Evolutionary conservation across 345 rosid species (phyloP), one percentile per base, ranked within the genome.

Genomic region (Combretum micranthum): DNA sequence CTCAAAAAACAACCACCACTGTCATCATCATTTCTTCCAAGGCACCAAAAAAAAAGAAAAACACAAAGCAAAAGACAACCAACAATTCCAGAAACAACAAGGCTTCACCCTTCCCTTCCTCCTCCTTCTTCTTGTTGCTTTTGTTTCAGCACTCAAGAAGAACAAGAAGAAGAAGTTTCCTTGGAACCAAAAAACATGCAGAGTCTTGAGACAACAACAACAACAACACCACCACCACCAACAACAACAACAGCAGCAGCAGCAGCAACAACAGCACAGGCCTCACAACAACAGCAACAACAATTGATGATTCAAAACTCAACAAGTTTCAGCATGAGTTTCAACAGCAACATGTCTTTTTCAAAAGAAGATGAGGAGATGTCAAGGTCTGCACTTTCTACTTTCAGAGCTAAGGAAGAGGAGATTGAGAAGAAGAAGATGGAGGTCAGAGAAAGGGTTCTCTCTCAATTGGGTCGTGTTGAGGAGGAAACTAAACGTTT

Each of bases 381-480:
- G 86, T 74, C 96, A 1, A 86, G 75, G 61, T 85, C 99, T 37
- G 96, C 96, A 9, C 94, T 93, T 17, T 83, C 96, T 21, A 78
- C 84, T 20, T 93, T 89, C 66, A 84, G 78, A 42, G 99, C 97
- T 63, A 93, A 89, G 69, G 99, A 93, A 59, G 97, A 93, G 63
- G 97, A 93, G 81, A 93, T 93, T 55, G 96, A 93, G 82, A 80
- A 63, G 85, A 85, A 77, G 71, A 93, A 75, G 72, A 67, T 64
- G 75, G 96, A 93, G 76, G 97, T 93, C 45, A 77, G 86, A 52
- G 92, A 89, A 56, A 75, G 81, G 64, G 91, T 89, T 62, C 97
- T 89, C 52, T 80, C 80, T 55, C 97, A 93, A 69, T 52, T 87
- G 68, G 88, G 91, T 69, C 96, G 97, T 54, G 80, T 64, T 26